A percentile compares a stretch with the other conserved stretches of the same genome.
phyloP scores from a whole-genome alignment of 495 filamentous ascomycete genomes.

The Corynascus novoguineensis region DNA sequence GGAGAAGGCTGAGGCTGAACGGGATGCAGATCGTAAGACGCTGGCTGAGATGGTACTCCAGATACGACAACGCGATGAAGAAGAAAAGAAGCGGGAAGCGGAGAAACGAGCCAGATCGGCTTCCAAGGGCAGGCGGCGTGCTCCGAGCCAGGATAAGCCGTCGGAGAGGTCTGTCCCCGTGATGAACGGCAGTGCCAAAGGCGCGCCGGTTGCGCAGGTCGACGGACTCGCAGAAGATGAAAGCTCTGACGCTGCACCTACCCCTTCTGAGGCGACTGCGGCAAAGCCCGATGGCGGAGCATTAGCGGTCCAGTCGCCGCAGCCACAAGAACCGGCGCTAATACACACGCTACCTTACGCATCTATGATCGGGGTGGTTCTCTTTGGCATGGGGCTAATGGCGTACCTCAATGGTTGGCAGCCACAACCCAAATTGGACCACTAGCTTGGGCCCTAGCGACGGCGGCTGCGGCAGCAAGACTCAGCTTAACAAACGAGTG shows the following conservation, averaged over 20 bases:
- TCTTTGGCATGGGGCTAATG: conserved; percentile 89
- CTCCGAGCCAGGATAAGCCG: neutral
- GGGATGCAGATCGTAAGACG: conserved; percentile 58
- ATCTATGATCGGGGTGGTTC: conserved; percentile 81
- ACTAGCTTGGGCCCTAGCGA: neutral
- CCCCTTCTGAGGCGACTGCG: conserved; percentile 38
- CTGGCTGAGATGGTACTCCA: conserved; percentile 86
- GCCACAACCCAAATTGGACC: conserved; percentile 31
- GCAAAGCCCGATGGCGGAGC: conserved; percentile 33
- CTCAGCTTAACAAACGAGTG: neutral
- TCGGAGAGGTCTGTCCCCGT: neutral
- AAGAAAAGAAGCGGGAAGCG: conserved; percentile 29
- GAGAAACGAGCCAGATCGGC: conserved; percentile 23
- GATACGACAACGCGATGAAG: conserved; percentile 62
- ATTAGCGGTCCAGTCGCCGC: conserved; percentile 21
- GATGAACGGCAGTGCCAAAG: conserved; percentile 18
- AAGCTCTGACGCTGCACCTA: conserved; percentile 14
- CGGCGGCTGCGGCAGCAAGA: neutral
- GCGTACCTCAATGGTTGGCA: conserved; percentile 89
- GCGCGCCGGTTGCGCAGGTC: neutral
- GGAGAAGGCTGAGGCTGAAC: conserved; percentile 72
- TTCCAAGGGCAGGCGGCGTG: conserved; percentile 18
- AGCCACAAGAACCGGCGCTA: conserved; percentile 38
- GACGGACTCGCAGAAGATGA: conserved; percentile 21
- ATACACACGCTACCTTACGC: conserved; percentile 73